Percentiles rank a stretch among this genome's conserved stretches.
Evolutionary conservation across 345 rosid genomes (phyloP).

Genomic region (Bretschneidera sinensis): DNA sequence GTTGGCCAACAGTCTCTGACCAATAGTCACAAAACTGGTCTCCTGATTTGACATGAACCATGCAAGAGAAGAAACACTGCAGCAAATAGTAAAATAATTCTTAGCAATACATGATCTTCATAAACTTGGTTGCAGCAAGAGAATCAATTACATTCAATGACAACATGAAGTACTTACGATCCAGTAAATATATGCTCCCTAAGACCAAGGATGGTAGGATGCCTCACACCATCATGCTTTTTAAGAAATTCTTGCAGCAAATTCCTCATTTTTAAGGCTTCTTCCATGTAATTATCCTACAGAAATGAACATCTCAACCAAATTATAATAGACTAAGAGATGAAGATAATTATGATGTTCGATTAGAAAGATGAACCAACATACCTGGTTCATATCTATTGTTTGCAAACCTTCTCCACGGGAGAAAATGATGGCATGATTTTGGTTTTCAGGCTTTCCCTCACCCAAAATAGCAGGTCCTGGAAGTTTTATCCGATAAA

Average conservation of each 20-base stretch:
- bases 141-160: not conserved
- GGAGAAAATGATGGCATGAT: slow-evolving; percentile 93
- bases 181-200: slow-evolving; percentile 99
- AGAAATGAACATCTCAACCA: slow-evolving; percentile 7
- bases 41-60: slow-evolving; percentile 99
- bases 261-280: slow-evolving; percentile 97
- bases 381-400: slow-evolving; percentile 98
- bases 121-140: slow-evolving; percentile 1
- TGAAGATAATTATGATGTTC: no score
- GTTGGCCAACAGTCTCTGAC: slow-evolving; percentile 92
- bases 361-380: not conserved
- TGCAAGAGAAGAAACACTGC: slow-evolving; percentile 99
- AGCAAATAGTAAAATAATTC: slow-evolving; percentile 16
- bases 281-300: slow-evolving; percentile 99
- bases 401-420: slow-evolving; percentile 99
- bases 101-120: not conserved
- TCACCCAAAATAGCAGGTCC: slow-evolving; percentile 98
- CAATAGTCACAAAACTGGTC: slow-evolving; percentile 97
- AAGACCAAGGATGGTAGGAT: slow-evolving; percentile 93
- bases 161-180: slow-evolving; percentile 49
- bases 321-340: not conserved
- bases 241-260: slow-evolving; percentile 90
- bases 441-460: slow-evolving; percentile 99
- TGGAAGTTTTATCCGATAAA: slow-evolving; percentile 90
- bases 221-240: slow-evolving; percentile 88